Evolutionary conservation across 2,329 filamentous ascomycete genomes (phyloP).

Genomic region (Sclerotinia nivalis): DNA sequence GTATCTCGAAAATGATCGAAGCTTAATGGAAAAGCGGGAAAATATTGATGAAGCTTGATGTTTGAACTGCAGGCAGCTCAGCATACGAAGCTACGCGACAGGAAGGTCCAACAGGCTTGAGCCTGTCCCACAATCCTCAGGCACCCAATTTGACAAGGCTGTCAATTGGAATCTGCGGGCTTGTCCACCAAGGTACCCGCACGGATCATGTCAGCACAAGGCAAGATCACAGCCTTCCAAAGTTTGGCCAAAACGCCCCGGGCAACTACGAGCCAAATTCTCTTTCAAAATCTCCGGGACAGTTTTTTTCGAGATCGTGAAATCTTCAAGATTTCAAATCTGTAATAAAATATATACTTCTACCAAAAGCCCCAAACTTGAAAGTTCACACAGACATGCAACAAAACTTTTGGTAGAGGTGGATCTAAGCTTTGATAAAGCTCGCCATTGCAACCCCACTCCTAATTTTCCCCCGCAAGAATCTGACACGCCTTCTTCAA

Average conservation of each 20-base stretch:
- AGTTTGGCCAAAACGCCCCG: not conserved
- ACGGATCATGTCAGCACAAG: not conserved
- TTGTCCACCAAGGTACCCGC: not conserved
- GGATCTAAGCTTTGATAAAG: constrained; percentile 15
- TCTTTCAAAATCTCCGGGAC: not conserved
- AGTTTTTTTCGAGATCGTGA: not conserved
- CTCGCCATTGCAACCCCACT: constrained; percentile 17
- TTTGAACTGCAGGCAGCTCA: constrained; percentile 34
- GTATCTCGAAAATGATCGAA: constrained; percentile 24
- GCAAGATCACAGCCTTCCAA: not conserved
- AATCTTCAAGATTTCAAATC: not conserved
- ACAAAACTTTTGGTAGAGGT: not conserved
- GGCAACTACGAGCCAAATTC: too few species aligned
- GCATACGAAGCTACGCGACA: constrained; percentile 35
- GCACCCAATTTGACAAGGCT: constrained; percentile 20
- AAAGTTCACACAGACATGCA: constrained; percentile 9
- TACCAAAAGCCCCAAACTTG: not conserved
- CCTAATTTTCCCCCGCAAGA: constrained; percentile 17
- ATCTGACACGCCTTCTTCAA: constrained; percentile 13
- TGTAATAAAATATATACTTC: not conserved
- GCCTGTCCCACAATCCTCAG: constrained; percentile 15
- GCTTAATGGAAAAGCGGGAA: constrained; percentile 26
- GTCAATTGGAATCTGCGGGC: not conserved
- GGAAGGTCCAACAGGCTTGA: constrained; percentile 19
- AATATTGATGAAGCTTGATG: constrained; percentile 28